Base-by-base conservation (phyloP, 257 asterid species). In the Scutellaria galericulata region DNA sequence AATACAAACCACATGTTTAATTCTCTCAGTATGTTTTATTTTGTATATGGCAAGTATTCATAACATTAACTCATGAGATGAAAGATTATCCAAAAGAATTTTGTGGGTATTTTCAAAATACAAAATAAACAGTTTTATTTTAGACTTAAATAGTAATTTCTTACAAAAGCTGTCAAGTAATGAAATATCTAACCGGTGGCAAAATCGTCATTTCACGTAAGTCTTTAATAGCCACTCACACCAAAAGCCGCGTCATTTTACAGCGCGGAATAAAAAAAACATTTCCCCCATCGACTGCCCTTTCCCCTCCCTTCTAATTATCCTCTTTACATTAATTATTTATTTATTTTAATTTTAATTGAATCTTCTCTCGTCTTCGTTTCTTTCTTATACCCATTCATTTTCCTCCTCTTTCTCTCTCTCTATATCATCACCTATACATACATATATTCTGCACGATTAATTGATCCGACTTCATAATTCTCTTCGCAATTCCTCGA, bases 331-430 rank as follows among this genome's bases (percentile, higher is more conserved):
- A 53, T 72, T 77, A 72, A 12, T 51, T n/a, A 57, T 45, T 72
- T 67, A 31, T 59, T 61, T 61, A 5, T 42, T 63, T 69, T 42
- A 5, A 2, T 24, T 24, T 24, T 24, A 55, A 22, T 39, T 57
- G 9, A 27, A 48, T 20, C 44, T 59, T 54, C 55, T 73, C 64
- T 15, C 31, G 68, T 24, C 50, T 18, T 58, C 67, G 13, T 64
- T 50, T 8, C 57, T 69, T 31, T 59, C 78, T 75, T 80, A 62
- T 73, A 76, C 81, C 77, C 84, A 68, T 68, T 18, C 81, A 76
- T 71, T 71, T 44, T 13, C 55, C 4, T 24, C 42, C 24, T 35
- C 18, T 41, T 31, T 50, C 71, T 54, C 68, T 51, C 9, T 76
- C 67, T 77, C 47, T 74, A 18, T 51, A 18, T 15, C 73, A 8